phyloP scores from a whole-genome alignment of 352 stramenopile genomes.

The Globisporangium heterothallicum region DNA sequence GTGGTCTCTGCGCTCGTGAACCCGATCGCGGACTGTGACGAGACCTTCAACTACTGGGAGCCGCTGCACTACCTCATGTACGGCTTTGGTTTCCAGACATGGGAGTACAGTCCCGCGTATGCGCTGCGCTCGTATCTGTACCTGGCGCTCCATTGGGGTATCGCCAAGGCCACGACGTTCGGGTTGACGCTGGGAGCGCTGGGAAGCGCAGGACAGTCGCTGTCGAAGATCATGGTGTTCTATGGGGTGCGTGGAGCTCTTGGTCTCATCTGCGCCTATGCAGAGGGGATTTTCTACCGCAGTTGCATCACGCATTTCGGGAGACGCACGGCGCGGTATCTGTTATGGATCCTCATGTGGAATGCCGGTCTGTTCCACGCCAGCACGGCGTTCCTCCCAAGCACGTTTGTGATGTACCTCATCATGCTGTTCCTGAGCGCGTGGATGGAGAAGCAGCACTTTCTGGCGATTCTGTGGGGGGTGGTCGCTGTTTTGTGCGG shows the following conservation, averaged over 20 bases:
- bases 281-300: slow-evolving; percentile 85
- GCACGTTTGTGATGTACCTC: slow-evolving; percentile 85
- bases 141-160: slow-evolving; percentile 54
- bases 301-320: slow-evolving; percentile 62
- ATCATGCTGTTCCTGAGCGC: slow-evolving; percentile 68
- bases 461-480: slow-evolving; percentile 74
- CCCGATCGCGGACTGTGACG: slow-evolving; percentile 96
- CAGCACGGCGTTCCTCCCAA: slow-evolving; percentile 90
- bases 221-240: slow-evolving; percentile 86
- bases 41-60: slow-evolving; percentile 99
- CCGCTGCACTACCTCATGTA: slow-evolving; percentile 96
- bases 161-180: slow-evolving; percentile 39
- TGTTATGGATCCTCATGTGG: slow-evolving; percentile 74
- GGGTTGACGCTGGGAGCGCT: slow-evolving; percentile 33
- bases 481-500: slow-evolving; percentile 91
- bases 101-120: slow-evolving; percentile 90
- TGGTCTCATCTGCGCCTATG: slow-evolving; percentile 66
- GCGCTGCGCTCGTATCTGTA: slow-evolving; percentile 96
- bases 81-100: slow-evolving; percentile 87
- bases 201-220: slow-evolving; percentile 5
- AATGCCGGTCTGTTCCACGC: slow-evolving; percentile 93
- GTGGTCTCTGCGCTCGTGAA: slow-evolving; percentile 56
- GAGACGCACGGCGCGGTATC: slow-evolving; percentile 46
- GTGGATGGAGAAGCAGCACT: slow-evolving; percentile 80
- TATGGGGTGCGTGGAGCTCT: slow-evolving; percentile 84